These are phyloP conservation scores for Aspergillus thermomutatus DNA, from an alignment of 2,329 filamentous ascomycete species.

Conservation along the genomic window DNA sequence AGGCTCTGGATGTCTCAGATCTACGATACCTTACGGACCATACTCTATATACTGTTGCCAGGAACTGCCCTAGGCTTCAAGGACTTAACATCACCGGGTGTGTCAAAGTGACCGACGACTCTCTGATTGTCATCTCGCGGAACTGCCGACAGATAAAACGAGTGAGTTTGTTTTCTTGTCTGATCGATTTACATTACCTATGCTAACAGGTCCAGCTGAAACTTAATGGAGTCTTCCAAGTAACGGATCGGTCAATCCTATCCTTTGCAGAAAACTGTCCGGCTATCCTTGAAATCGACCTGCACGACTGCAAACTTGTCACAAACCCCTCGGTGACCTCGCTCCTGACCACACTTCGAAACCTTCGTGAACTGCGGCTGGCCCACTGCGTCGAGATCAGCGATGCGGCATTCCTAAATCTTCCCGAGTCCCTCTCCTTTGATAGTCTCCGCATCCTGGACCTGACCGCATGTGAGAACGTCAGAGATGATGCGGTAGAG, in stretches of 20 bases:
- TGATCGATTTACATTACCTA: background rate
- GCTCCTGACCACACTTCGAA: constrained; percentile 71
- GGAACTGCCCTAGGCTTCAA: constrained; percentile 80
- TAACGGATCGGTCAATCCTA: constrained; percentile 76
- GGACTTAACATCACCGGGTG: constrained; percentile 91
- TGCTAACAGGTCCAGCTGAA: constrained; percentile 63
- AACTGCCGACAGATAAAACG: constrained; percentile 84
- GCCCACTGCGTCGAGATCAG: constrained; percentile 81
- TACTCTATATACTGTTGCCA: constrained; percentile 73
- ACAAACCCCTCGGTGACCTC: constrained; percentile 80
- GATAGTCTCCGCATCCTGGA: constrained; percentile 92
- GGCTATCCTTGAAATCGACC: constrained; percentile 93
- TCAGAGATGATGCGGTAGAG: constrained; percentile 83
- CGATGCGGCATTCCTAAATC: constrained; percentile 79
- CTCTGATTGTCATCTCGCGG: constrained; percentile 74
- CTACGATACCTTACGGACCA: constrained; percentile 75
- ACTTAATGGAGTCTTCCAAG: constrained; percentile 84
- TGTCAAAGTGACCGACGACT: constrained; percentile 78
- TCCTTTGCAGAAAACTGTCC: constrained; percentile 85
- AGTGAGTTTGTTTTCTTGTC: constrained; percentile 51
- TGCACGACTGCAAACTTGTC: constrained; percentile 78
- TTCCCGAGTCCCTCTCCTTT: constrained; percentile 67
- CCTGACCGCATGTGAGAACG: constrained; percentile 77
- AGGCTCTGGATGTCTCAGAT: constrained; percentile 87
- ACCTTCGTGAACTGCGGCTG: constrained; percentile 85